phyloP scores from a whole-genome alignment of 352 stramenopile genomes.

The Blastocystis sp. region DNA sequence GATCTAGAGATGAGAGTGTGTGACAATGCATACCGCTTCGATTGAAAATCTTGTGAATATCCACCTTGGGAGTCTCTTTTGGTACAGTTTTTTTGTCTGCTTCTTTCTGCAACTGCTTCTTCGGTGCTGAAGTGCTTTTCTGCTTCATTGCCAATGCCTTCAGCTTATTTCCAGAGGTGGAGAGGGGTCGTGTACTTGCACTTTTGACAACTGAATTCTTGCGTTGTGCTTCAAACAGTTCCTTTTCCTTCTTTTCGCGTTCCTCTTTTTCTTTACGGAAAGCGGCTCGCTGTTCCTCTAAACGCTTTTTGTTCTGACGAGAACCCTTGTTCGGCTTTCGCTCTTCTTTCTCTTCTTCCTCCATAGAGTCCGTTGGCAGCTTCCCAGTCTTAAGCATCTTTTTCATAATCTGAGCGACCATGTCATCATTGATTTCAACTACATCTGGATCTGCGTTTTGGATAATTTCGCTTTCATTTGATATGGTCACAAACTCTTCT shows the following conservation, averaged over 20 bases:
- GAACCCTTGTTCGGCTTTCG: constrained; percentile 36
- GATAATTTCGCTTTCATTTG: constrained; percentile 35
- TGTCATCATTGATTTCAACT: not conserved
- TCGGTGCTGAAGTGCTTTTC: not conserved
- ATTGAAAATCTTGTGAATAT: constrained; percentile 60
- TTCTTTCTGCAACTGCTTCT: not conserved
- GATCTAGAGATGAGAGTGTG: not conserved
- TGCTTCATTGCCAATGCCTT: constrained; percentile 17
- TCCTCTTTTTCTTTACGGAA: not conserved
- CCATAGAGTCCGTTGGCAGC: not conserved
- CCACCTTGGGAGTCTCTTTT: not conserved
- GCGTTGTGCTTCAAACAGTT: not conserved
- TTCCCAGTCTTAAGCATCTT: not conserved
- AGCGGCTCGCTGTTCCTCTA: not conserved
- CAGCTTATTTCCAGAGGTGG: not conserved
- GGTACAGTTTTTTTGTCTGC: not conserved
- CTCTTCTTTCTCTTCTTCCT: not conserved
- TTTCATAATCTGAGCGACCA: constrained; percentile 27
- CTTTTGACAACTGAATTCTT: not conserved
- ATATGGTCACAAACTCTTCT: not conserved
- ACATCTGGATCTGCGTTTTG: constrained; percentile 5
- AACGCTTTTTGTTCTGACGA: not conserved
- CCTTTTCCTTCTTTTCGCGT: constrained; percentile 9
- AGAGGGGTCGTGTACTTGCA: not conserved
- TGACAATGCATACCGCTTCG: not conserved